phyloP scores from a whole-genome alignment of 805 yeast species.

The Ogataea sp. region DNA sequence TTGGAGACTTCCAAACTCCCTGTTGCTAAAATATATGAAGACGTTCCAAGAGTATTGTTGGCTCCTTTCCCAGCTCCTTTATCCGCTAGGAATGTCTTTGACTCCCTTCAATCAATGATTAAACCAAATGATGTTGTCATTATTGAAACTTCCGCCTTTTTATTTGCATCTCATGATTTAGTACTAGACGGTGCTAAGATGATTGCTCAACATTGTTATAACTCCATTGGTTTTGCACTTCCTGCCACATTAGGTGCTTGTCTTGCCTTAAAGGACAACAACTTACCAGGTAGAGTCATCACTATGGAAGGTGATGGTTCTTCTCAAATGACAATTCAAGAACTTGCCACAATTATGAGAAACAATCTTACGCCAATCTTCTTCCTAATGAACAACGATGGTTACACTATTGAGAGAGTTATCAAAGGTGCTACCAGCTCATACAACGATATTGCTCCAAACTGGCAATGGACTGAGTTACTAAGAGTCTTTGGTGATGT shows the following conservation, averaged over 20 bases:
- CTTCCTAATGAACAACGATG: slow-evolving; percentile 40
- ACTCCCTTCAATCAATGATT: slow-evolving; percentile 21
- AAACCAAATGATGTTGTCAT: slow-evolving; percentile 33
- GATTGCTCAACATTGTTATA: slow-evolving; percentile 34
- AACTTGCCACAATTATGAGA: slow-evolving; percentile 34
- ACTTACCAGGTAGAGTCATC: slow-evolving; percentile 29
- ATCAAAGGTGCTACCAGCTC: slow-evolving; percentile 41
- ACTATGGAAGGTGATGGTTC: slow-evolving; percentile 49
- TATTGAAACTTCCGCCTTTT: slow-evolving; percentile 39
- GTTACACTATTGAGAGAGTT: slow-evolving; percentile 44
- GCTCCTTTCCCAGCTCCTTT: slow-evolving; percentile 7
- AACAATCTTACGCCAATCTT: slow-evolving; percentile 33
- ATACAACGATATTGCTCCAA: slow-evolving; percentile 39
- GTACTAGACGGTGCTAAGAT: slow-evolving; percentile 25
- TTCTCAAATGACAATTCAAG: slow-evolving; percentile 48
- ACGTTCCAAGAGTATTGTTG: not conserved
- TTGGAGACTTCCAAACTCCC: slow-evolving; percentile 24
- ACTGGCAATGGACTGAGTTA: slow-evolving; percentile 64
- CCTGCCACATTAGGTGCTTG: slow-evolving; percentile 44
- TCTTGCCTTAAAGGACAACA: slow-evolving; percentile 34
- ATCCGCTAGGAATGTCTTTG: slow-evolving; percentile 2
- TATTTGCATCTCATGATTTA: slow-evolving; percentile 31
- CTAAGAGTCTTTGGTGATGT: slow-evolving; percentile 61
- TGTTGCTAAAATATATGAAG: not conserved
- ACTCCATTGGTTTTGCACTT: slow-evolving; percentile 44